Evolutionary conservation across 163 green algal species (phyloP), one percentile per base, ranked within the genome.

Genomic region (Prototheca stagnorum): DNA sequence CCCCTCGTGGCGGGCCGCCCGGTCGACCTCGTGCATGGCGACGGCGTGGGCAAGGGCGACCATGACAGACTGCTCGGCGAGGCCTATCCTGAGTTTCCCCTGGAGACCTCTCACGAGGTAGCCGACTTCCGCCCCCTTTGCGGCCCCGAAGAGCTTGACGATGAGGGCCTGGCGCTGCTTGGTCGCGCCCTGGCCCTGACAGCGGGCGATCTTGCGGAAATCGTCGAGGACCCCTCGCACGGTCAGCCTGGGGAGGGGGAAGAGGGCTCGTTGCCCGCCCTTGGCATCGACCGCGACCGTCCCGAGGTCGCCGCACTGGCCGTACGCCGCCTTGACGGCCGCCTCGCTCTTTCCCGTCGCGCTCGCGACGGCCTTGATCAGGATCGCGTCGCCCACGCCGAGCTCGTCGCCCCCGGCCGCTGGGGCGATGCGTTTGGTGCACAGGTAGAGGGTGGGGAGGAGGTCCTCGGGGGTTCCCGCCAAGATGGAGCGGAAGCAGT

Each of bases 51-150:
- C 80, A n/a, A 97, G 66, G 6, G 85, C 77, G 31, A 75, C 61
- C 37, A 94, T 68, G 53, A 98, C 78, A 4, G 76, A 88, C 67
- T 97, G 81, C 66, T 95, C 88, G 14, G 81, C 85, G 23, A 96
- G 76, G 0, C 88, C 85, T 43, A 97, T 96, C 40, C 89, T 75
- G 48, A 97, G 74, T 78, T 95, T 97, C 51, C 80, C 83, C 75
- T 95, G 75, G 47, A 92, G 60, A 20, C 73, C 81, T 27, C 86
- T 68, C 47, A 92, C 81, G 39, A 95, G 73, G 65, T 87, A 95
- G 14, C 81, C 80, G 3, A 82, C 55, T 69, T 96, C 86, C 47
- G 67, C 70, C 24, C 75, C 64, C 45, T 78, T 67, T 21, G 59
- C 64, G 5, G 65, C 54, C 15, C 64, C 63, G 19, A 93, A 57